Base-by-base conservation (phyloP, 495 filamentous ascomycete genomes). In the Neurospora sp. region DNA sequence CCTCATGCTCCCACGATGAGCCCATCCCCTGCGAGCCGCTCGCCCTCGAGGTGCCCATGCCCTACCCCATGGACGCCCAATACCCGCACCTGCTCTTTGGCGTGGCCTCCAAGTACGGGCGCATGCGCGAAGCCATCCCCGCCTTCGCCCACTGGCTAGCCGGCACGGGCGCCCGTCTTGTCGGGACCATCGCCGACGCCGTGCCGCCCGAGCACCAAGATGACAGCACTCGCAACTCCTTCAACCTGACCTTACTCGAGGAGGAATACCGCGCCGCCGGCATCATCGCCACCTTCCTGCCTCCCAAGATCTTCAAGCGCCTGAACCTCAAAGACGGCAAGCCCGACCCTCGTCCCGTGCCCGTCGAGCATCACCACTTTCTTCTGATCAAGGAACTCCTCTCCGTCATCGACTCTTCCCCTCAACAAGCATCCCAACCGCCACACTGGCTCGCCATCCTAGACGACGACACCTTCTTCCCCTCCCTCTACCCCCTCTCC, bases 381-480 rank as follows among this genome's bases (percentile, higher is more conserved):
- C 83, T 88, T 27, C 81, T 92, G 44, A 80, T 92, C 9, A 82
- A 86, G 72, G 84, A 86, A 7, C 87, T 92, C 73, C 83, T 87
- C 18, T 79, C 86, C 38, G 77, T 84, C 73, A 35, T 62, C 7
- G 54, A 62, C 54, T 62, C 54, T 35, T 35, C 31, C 31, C 31
- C 31, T 35, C 31, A 35, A 35, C 31, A 35, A 35, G 31, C 31
- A 35, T 31, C 23, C 48, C 11, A 62, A 14, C 84, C 85, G 16
- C 84, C 85, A 11, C 81, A 86, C n/a, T 93, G 90, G 90, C 82
- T 90, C 54, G 86, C 84, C 74, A 84, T 92, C 71, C 84, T 92
- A 46, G 90, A 92, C 77, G 90, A 93, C 80, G 91, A 93, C 79
- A 92, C 91, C 27, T 92, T 92, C 82, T 90, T 92, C 79, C 86